Percentiles rank a stretch among this genome's conserved stretches.
Evolutionary conservation across 768 basidiomycete species (phyloP).

Genomic region (Brasilioporus rufonigricans): DNA sequence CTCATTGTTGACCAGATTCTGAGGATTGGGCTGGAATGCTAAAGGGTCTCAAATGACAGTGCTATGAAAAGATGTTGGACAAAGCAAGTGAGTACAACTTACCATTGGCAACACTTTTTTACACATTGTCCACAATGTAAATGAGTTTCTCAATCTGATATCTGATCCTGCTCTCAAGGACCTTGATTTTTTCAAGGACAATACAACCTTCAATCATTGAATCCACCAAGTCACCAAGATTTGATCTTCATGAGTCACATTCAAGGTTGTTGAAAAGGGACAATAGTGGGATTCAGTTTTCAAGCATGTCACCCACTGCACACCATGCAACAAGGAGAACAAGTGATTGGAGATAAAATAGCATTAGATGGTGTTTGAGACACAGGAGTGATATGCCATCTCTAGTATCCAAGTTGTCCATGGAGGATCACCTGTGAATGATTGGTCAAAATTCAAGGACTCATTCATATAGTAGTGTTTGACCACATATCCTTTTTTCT

Average conservation of each 20-base stretch:
- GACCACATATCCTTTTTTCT: conserved; percentile 50
- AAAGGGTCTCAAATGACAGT: conserved; percentile 65
- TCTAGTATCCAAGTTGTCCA: conserved; percentile 47
- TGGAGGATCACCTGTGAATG: conserved; percentile 27
- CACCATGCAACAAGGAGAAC: conserved; percentile 69
- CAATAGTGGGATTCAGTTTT: conserved; percentile 45
- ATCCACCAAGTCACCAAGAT: conserved; percentile 75
- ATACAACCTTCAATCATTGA: conserved; percentile 76
- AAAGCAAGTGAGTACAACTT: conserved; percentile 13
- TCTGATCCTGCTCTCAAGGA: conserved; percentile 80
- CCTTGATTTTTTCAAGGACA: conserved; percentile 84
- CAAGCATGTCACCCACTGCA: conserved; percentile 61
- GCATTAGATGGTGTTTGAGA: conserved; percentile 80
- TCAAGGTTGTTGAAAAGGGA: conserved; percentile 51
- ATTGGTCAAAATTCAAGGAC: conserved; percentile 20
- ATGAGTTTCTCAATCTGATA: conserved; percentile 98
- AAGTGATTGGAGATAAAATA: conserved; percentile 85
- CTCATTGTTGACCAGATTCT: no score
- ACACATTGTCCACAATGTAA: conserved; percentile 63
- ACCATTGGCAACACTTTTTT: conserved; percentile 57
- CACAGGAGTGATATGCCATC: conserved; percentile 91
- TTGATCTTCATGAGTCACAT: conserved; percentile 53
- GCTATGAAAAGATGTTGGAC: background rate
- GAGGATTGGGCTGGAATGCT: conserved; percentile 88
- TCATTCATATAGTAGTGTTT: background rate